Base-by-base conservation (phyloP, 2,329 filamentous ascomycete genomes). In the Paecilomyces dactylethromorphus region DNA sequence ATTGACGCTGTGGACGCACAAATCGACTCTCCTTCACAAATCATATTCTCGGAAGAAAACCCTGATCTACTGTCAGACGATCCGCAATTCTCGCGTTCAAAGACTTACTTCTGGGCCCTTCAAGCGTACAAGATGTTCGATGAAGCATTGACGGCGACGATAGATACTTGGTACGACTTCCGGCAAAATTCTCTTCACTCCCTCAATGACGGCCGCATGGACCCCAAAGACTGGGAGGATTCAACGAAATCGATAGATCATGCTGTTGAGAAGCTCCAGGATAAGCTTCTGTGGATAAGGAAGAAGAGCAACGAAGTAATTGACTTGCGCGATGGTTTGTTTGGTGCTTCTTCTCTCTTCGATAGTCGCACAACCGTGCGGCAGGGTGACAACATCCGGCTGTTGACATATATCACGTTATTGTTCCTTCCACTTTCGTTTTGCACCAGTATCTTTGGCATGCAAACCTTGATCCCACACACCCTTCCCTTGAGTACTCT, bases 341-440 rank as follows among this genome's bases (percentile, higher is more conserved):
- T 52, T 29, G 50, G 50, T 5, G 50, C 50, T 7, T 61, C 62
- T 56, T 54, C 62, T n/a, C 49, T 63, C 22, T 65, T 65, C 49
- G 63, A 65, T 50, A 63, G 59, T 52, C 61, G 63, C 13, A 63
- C 59, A 29, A 55, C 62, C 11, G 63, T 65, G n/a, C 57, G 61
- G 8, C 63, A 65, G 54, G 63, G 63, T 10, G 63, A 64, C 15
- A 65, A 64, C 29, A 65, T 65, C 51, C 63, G 63, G 32, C 56
- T 64, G 7, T 53, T 65, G 13, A 65, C 63, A 6, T 64, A 65
- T 22, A 59, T 65, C 31, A 64, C 61, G 13, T 55, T 65, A 54
- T 56, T 64, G 3, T 65, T 64, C 53, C 58, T 65, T 24, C 63
- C 63, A 11, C 59, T 65, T 32, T 62, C 63, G 11, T 65, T 65